phyloP scores from a whole-genome alignment of 2,329 filamentous ascomycete genomes.

The Metarhizium rileyi region DNA sequence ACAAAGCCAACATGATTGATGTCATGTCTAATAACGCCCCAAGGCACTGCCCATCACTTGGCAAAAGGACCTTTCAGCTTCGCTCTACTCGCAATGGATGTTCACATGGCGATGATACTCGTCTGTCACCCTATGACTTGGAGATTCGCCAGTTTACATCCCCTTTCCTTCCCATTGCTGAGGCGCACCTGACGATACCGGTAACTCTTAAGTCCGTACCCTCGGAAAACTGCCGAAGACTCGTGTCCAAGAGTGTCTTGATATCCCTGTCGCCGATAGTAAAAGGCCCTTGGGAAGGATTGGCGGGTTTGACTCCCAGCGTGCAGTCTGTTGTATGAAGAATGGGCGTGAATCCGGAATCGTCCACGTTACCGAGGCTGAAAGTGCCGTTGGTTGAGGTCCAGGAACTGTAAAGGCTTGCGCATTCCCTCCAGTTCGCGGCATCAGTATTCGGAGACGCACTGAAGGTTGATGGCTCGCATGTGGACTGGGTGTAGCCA shows the following conservation, averaged over 20 bases:
- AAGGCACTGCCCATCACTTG: background rate
- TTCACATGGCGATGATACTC: constrained; percentile 1
- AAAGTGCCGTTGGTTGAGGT: constrained; percentile 21
- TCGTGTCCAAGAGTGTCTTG: constrained; percentile 11
- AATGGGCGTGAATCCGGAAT: constrained; percentile 13
- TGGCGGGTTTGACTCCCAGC: constrained; percentile 16
- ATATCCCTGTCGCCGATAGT: constrained; percentile 16
- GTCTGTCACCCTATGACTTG: constrained; percentile 8
- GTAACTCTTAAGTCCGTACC: constrained; percentile 13
- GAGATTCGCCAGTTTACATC: constrained; percentile 15
- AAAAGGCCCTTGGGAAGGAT: constrained; percentile 11
- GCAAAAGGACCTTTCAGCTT: background rate
- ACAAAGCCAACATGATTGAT: background rate
- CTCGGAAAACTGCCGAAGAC: constrained; percentile 11
- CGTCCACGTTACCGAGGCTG: constrained; percentile 11
- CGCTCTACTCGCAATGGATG: background rate
- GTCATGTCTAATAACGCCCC: background rate
- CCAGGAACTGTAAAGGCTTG: constrained; percentile 21
- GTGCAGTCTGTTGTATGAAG: constrained; percentile 17
- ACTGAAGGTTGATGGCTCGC: constrained; percentile 17
- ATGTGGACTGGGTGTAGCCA: constrained; percentile 14
- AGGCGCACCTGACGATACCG: constrained; percentile 13
- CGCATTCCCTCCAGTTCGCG: constrained; percentile 22
- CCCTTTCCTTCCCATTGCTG: constrained; percentile 9
- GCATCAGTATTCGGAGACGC: constrained; percentile 12